Evolutionary conservation across 352 stramenopile genomes (phyloP).

Genomic region (Pythium rhizo-oryzae): DNA sequence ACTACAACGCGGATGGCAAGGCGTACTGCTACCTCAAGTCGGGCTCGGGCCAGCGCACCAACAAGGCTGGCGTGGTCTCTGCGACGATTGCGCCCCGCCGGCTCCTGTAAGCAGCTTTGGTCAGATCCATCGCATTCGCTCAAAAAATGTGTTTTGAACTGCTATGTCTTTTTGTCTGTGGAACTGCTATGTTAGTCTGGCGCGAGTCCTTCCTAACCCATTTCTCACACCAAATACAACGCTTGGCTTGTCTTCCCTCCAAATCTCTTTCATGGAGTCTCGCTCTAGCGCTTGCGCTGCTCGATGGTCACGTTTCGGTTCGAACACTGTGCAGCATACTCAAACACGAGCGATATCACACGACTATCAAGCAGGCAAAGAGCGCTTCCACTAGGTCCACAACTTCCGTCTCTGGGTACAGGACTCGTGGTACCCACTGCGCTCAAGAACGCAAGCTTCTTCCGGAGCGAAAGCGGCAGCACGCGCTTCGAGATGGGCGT

Average conservation of each 20-base stretch:
- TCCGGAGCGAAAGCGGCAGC: background rate
- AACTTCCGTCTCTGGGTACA: background rate
- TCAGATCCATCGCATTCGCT: too few relatives aligned
- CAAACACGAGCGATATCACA: constrained; percentile 1
- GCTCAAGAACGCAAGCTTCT: constrained; percentile 9
- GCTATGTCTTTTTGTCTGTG: too few relatives aligned
- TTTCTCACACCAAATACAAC: too few relatives aligned
- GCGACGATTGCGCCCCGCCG: background rate
- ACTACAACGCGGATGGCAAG: constrained; percentile 36
- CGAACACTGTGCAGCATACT: background rate
- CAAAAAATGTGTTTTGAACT: too few relatives aligned
- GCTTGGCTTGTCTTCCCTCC: too few relatives aligned
- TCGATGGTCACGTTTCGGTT: background rate
- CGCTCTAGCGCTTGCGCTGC: background rate
- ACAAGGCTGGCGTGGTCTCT: constrained; percentile 24
- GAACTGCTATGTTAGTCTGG: too few relatives aligned
- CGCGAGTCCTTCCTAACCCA: too few relatives aligned
- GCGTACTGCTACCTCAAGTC: constrained; percentile 42
- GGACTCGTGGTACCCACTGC: background rate
- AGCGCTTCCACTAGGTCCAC: background rate
- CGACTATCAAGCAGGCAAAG: background rate
- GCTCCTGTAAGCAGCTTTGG: background rate
- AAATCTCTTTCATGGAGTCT: too few relatives aligned
- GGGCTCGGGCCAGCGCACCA: constrained; percentile 9
- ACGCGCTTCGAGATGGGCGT: background rate